Evolutionary conservation across 2,329 filamentous ascomycete genomes (phyloP).

Genomic region (Talaromyces pinophilus): DNA sequence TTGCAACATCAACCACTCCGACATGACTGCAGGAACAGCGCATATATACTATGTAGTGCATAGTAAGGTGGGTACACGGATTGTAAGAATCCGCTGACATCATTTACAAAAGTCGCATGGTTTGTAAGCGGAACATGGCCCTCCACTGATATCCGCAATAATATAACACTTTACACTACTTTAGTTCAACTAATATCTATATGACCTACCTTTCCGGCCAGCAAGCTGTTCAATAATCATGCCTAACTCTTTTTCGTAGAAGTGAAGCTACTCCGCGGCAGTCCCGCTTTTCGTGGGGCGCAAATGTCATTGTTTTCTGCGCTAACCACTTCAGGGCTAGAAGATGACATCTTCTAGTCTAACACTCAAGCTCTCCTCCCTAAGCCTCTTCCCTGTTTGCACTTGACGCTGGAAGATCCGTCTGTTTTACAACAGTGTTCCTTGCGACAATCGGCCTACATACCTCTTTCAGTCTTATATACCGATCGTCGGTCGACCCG

Average conservation of each 20-base stretch:
- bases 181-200: too few relatives aligned
- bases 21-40: not conserved
- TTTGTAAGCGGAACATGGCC: not conserved
- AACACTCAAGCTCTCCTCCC: not conserved
- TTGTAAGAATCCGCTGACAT: not conserved
- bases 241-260: too few relatives aligned
- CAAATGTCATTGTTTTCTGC: constrained; percentile 4
- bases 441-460: not conserved
- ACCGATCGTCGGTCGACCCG: not conserved
- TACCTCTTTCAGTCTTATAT: not conserved
- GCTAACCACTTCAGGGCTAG: not conserved
- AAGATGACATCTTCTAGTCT: constrained; percentile 13
- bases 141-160: not conserved
- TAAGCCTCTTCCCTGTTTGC: not conserved
- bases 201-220: too few relatives aligned
- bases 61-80: not conserved
- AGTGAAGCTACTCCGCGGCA: constrained; percentile 10
- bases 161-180: not conserved
- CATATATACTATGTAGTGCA: not conserved
- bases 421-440: too few relatives aligned
- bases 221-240: too few relatives aligned
- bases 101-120: not conserved
- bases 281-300: constrained; percentile 7
- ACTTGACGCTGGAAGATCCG: not conserved
- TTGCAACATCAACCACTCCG: not conserved